Conservation (phyloP, 2,329 filamentous ascomycete species). For the Venturiaceae sp. region DNA sequence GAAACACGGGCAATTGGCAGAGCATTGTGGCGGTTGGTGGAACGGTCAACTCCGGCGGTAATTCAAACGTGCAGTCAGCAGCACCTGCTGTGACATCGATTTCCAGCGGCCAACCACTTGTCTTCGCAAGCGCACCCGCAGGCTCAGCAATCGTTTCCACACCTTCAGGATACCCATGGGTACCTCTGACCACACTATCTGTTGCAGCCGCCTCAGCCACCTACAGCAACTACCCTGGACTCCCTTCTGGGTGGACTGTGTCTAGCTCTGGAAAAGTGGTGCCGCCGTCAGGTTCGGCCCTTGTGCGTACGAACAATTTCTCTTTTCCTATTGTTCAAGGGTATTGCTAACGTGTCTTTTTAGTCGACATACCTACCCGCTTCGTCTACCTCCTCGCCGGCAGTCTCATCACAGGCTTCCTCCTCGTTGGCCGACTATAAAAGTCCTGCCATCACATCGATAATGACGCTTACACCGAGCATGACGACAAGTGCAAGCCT, state of each 20-base stretch:
- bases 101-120: slow-evolving; percentile 54
- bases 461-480: not conserved
- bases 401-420: slow-evolving; percentile 31
- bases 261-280: slow-evolving; percentile 70
- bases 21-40: slow-evolving; percentile 79
- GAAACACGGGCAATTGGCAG: slow-evolving; percentile 66
- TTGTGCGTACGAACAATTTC: slow-evolving; percentile 13
- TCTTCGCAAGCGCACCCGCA: slow-evolving; percentile 53
- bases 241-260: slow-evolving; percentile 76
- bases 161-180: slow-evolving; percentile 61
- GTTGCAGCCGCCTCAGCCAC: slow-evolving; percentile 34
- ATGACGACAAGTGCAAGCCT: not conserved
- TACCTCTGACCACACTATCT: slow-evolving; percentile 42
- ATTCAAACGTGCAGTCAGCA: slow-evolving; percentile 38
- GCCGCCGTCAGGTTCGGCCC: slow-evolving; percentile 42
- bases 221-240: slow-evolving; percentile 40
- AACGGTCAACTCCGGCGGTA: slow-evolving; percentile 53
- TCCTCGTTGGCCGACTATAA: slow-evolving; percentile 33
- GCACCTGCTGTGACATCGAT: slow-evolving; percentile 56
- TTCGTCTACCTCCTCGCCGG: slow-evolving; percentile 43
- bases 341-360: slow-evolving; percentile 17
- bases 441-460: not conserved
- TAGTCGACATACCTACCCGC: slow-evolving; percentile 41
- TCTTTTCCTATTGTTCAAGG: slow-evolving; percentile 6
- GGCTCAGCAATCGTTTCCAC: slow-evolving; percentile 42